Conservation (phyloP, 805 yeast genomes). For the Wickerhamomyces kurtzmanii region DNA sequence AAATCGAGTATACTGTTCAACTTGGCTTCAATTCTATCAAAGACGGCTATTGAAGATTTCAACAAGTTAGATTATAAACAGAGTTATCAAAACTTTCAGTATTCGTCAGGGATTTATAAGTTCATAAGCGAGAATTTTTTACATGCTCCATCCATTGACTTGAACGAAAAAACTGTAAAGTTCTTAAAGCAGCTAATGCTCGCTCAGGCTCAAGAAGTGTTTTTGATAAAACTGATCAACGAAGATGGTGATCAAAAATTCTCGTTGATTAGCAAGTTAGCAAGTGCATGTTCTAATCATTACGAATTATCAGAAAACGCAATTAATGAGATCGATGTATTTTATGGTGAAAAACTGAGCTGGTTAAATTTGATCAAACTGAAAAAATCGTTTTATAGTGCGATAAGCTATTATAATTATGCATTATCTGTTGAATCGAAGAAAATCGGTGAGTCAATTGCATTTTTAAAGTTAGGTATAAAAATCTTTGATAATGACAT, state of each 20-base stretch:
- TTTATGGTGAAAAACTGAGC: slow-evolving; percentile 28
- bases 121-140: slow-evolving; percentile 72
- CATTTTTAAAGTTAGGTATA: slow-evolving; percentile 43
- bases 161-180: slow-evolving; percentile 56
- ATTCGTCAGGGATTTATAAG: slow-evolving; percentile 69
- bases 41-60: slow-evolving; percentile 30
- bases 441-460: slow-evolving; percentile 72
- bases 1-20: slow-evolving; percentile 81
- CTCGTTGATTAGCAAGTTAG: slow-evolving; percentile 65
- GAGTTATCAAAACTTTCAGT: slow-evolving; percentile 55
- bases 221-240: slow-evolving; percentile 47
- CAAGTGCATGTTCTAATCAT: slow-evolving; percentile 47
- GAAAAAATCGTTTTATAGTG: slow-evolving; percentile 45
- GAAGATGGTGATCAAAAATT: slow-evolving; percentile 36
- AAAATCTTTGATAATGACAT: slow-evolving; percentile 21
- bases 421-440: slow-evolving; percentile 44
- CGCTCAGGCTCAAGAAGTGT: slow-evolving; percentile 87
- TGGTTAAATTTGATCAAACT: slow-evolving; percentile 46
- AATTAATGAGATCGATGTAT: slow-evolving; percentile 27
- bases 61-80: slow-evolving; percentile 35
- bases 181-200: slow-evolving; percentile 58
- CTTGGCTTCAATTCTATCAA: slow-evolving; percentile 53
- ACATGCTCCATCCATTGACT: slow-evolving; percentile 80
- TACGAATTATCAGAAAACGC: slow-evolving; percentile 43
- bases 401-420: slow-evolving; percentile 52